Base-by-base conservation (phyloP, 2,329 filamentous ascomycete genomes). In the Aspergillus floridensis region DNA sequence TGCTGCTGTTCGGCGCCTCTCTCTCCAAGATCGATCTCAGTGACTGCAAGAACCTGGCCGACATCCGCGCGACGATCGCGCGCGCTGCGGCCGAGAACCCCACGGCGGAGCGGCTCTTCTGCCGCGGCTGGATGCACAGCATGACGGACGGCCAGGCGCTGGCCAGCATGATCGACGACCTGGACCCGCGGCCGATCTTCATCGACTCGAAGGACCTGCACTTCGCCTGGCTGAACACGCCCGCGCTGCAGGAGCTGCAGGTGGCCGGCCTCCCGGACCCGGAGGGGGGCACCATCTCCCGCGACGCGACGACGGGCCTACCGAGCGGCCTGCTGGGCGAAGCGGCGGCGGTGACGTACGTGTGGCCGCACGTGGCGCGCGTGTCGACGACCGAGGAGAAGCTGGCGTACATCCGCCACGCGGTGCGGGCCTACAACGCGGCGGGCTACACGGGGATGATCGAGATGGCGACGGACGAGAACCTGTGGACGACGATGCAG, bases 401-500 rank as follows among this genome's bases (percentile, higher is more conserved):
- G 60, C 65, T 74, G 50, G 63, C 63, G 0, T 75, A 75, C 1
- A 66, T 82, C 21, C 69, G 71, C n/a, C 71, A 74, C 2, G 80
- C 77, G 0, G 73, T 82, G 41, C 55, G 62, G 1, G 77, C 75
- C 4, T 82, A 82, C 57, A 77, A 76, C 56, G 64, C 69, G 0
- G 75, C 76, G 0, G 81, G 80, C 4, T 80, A 79, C 58, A 82
- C 81, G 1, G 79, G 80, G 2, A 71, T 80, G 32, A 72, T 81
- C 14, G 80, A 82, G 49, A 82, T 82, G 80, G 80, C 80, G 21
- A 82, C 80, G 75, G 79, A 81, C 59, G 79, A 82, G 53, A 77
- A 76, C 49, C 72, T 73, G 1, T 82, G 80, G 80, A 74, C 74
- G 32, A 74, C 76, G 0, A 67, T 82, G 48, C 63, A 74, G 82